Percentiles rank a stretch among this genome's conserved stretches.
These are phyloP conservation scores for Chiua virens DNA, from an alignment of 768 basidiomycete genomes.

Conservation along the genomic window DNA sequence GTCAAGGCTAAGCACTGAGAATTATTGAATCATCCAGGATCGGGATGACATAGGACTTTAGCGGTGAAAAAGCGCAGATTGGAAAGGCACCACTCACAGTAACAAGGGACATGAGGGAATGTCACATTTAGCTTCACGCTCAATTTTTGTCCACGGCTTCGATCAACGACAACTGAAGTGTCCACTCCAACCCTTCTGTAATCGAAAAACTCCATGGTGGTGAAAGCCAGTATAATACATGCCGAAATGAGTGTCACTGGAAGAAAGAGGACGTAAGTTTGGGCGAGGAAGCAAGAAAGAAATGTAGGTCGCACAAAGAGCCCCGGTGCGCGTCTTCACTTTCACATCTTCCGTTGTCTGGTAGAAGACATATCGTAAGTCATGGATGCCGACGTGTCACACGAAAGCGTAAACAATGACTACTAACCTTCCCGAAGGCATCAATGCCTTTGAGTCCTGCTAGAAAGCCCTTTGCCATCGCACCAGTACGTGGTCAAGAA, in stretches of 20 bases:
- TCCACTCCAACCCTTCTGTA: slow-evolving; percentile 85
- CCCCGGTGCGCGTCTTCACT: slow-evolving; percentile 95
- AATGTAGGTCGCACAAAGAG: slow-evolving; percentile 69
- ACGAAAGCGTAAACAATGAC: slow-evolving; percentile 9
- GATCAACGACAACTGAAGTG: slow-evolving; percentile 93
- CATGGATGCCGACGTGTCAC: slow-evolving; percentile 6
- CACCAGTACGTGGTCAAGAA: slow-evolving; percentile 21
- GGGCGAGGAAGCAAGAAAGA: not conserved
- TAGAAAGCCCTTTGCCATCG: slow-evolving; percentile 80
- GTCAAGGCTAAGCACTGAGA: slow-evolving; percentile 87
- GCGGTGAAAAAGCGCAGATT: not conserved
- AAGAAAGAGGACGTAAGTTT: slow-evolving; percentile 6
- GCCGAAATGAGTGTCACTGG: slow-evolving; percentile 90
- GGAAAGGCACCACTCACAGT: slow-evolving; percentile 60
- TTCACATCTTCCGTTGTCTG: slow-evolving; percentile 99
- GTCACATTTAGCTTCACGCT: slow-evolving; percentile 90
- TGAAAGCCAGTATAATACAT: slow-evolving; percentile 89
- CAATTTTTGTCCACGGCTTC: slow-evolving; percentile 91
- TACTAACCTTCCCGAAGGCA: slow-evolving; percentile 95
- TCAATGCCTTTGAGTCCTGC: slow-evolving; percentile 86
- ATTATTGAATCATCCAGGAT: not conserved
- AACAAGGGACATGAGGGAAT: slow-evolving; percentile 97
- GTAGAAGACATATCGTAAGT: slow-evolving; percentile 7
- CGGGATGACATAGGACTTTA: not conserved
- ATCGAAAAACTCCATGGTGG: slow-evolving; percentile 93